Percentiles rank a stretch among this genome's conserved stretches.
Conservation (phyloP, 2,329 filamentous ascomycete genomes). For the Sodiomyces alkalinus region DNA sequence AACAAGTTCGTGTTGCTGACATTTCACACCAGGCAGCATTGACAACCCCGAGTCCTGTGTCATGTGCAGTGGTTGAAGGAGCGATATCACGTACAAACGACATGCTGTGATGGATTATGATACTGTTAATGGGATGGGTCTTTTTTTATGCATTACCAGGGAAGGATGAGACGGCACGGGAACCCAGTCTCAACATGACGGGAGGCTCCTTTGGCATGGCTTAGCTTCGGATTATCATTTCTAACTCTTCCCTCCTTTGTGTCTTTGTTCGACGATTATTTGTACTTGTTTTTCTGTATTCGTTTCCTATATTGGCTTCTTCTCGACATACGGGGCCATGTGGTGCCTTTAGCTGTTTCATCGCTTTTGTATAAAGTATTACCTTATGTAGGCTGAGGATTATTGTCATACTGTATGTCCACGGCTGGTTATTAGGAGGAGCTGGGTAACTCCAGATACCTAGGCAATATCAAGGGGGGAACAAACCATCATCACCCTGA, state of each 20-base stretch:
- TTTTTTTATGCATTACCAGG: constrained; percentile 1
- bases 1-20: too few species aligned
- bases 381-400: too few species aligned
- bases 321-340: too few species aligned
- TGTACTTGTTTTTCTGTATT: too few species aligned
- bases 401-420: too few species aligned
- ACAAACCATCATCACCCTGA: too few species aligned
- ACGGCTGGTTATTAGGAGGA: too few species aligned
- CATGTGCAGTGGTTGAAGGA: constrained; percentile 83
- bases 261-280: background rate
- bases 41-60: constrained; percentile 89
- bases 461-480: too few species aligned
- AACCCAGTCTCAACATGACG: background rate
- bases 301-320: too few species aligned
- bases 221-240: background rate
- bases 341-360: too few species aligned
- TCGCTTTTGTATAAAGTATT: too few species aligned
- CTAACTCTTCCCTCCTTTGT: background rate
- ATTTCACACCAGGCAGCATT: constrained; percentile 54
- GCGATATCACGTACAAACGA: constrained; percentile 2
- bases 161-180: background rate
- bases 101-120: constrained; percentile 8
- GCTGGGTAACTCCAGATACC: too few species aligned
- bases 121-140: constrained; percentile 4
- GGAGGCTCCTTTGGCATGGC: background rate